Conservation (phyloP, 1,284 basidiomycete genomes). For the Bjerkandera adusta region DNA sequence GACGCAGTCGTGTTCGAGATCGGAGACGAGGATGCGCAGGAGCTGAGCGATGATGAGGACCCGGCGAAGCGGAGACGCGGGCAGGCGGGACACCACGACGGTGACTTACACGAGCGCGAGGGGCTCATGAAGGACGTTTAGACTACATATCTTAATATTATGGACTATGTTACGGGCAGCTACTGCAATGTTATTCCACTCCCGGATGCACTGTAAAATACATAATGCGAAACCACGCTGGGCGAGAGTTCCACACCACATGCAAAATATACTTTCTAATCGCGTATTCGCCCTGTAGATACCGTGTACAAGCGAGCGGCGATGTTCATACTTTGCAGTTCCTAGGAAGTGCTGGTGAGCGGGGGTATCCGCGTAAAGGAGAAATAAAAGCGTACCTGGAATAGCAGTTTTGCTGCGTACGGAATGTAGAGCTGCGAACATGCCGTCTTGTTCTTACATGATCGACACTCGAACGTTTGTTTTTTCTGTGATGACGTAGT, state of each 20-base stretch:
- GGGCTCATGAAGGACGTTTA: constrained; percentile 55
- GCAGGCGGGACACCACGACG: constrained; percentile 41
- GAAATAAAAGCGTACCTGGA: constrained; percentile 61
- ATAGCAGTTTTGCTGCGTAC: constrained; percentile 88
- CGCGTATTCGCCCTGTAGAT: constrained; percentile 79
- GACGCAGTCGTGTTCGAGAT: constrained; percentile 91
- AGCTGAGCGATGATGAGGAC: constrained; percentile 58
- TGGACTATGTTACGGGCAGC: constrained; percentile 1
- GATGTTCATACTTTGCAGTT: constrained; percentile 91
- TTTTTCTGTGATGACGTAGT: constrained; percentile 58
- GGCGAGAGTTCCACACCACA: constrained; percentile 17
- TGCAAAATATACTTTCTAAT: constrained; percentile 35
- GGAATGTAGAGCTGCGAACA: constrained; percentile 91
- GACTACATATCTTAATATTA: constrained; percentile 17
- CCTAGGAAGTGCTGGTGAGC: constrained; percentile 40
- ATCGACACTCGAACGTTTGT: constrained; percentile 85
- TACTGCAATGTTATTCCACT: constrained; percentile 6
- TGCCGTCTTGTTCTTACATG: constrained; percentile 95
- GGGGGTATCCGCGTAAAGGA: neutral
- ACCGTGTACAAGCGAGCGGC: constrained; percentile 82
- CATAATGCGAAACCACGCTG: constrained; percentile 29
- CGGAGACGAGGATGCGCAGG: constrained; percentile 74
- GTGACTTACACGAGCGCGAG: constrained; percentile 53
- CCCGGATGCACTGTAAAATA: constrained; percentile 43
- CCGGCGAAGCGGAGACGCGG: constrained; percentile 43